A percentile compares a stretch with the other conserved stretches of the same genome.
These are phyloP conservation scores for Aspergillus funiculosus DNA, from an alignment of 495 filamentous ascomycete species.

Conservation along the genomic window DNA sequence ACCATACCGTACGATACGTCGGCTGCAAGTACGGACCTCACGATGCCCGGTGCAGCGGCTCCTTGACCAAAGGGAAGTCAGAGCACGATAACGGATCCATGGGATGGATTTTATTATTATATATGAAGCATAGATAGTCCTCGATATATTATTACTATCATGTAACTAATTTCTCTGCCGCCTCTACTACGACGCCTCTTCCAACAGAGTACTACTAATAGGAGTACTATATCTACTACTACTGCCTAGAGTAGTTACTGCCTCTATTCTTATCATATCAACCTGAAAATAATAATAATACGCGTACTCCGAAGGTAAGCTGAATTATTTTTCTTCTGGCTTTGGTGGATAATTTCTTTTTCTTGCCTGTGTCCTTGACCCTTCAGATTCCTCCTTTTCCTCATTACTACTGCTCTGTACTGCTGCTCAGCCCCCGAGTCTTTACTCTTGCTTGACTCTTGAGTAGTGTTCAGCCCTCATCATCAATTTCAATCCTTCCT, in stretches of 20 bases:
- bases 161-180: constrained; percentile 23
- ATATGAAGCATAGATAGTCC: no score
- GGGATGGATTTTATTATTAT: neutral
- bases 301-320: no score
- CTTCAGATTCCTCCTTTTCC: neutral
- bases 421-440: no score
- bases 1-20: constrained; percentile 21
- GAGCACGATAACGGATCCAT: constrained; percentile 15
- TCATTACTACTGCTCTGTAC: no score
- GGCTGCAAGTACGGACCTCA: constrained; percentile 13
- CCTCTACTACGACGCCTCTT: no score
- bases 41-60: constrained; percentile 18
- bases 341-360: neutral
- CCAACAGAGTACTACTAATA: no score
- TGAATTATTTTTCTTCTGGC: neutral
- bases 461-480: neutral
- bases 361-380: neutral
- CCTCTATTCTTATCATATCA: constrained; percentile 1
- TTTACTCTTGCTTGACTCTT: no score
- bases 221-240: no score
- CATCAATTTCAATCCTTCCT: constrained; percentile 1
- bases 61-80: constrained; percentile 15
- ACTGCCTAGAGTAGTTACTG: no score
- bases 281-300: neutral
- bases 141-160: constrained; percentile 15